Percentiles rank a stretch among this genome's conserved stretches.
Evolutionary conservation across 345 rosid genomes (phyloP).

Genomic region (Noccaea caerulescens): DNA sequence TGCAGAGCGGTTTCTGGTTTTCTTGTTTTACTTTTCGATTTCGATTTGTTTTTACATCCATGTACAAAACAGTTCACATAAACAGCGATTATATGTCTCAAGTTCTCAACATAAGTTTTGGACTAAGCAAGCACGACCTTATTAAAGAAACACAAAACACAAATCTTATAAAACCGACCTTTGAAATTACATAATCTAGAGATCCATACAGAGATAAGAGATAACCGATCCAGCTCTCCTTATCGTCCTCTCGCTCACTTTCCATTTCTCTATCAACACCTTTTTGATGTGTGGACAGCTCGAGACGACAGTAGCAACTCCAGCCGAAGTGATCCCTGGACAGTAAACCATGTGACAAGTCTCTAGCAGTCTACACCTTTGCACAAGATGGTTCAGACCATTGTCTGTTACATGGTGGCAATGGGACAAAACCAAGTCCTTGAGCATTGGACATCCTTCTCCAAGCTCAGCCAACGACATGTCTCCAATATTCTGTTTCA

Average conservation of each 20-base stretch:
- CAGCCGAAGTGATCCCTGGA: conserved; percentile 66
- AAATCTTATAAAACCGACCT: conserved; percentile 7
- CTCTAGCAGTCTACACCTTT: conserved; percentile 64
- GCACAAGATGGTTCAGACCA: conserved; percentile 75
- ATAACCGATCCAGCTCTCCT: conserved; percentile 77
- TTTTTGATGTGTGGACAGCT: conserved; percentile 81
- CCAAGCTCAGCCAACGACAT: conserved; percentile 77
- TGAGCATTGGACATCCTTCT: conserved; percentile 79
- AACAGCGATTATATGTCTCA: conserved; percentile 4
- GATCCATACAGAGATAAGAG: conserved; percentile 76
- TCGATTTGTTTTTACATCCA: too few relatives aligned
- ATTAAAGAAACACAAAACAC: background rate
- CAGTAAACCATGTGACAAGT: conserved; percentile 88
- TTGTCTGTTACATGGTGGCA: conserved; percentile 74
- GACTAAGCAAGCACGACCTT: background rate
- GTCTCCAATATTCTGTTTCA: conserved; percentile 72
- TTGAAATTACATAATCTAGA: conserved; percentile 41
- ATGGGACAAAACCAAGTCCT: conserved; percentile 82
- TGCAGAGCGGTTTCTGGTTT: too few relatives aligned
- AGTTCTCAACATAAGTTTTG: conserved; percentile 1
- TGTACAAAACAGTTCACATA: background rate
- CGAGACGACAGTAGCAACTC: conserved; percentile 86
- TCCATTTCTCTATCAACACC: conserved; percentile 84
- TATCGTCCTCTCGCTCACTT: conserved; percentile 79
- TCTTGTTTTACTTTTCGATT: too few relatives aligned